Evolutionary conservation across 2,329 filamentous ascomycete species (phyloP), one percentile per base, ranked within the genome.

Genomic region (Penicillium griseofulvum): DNA sequence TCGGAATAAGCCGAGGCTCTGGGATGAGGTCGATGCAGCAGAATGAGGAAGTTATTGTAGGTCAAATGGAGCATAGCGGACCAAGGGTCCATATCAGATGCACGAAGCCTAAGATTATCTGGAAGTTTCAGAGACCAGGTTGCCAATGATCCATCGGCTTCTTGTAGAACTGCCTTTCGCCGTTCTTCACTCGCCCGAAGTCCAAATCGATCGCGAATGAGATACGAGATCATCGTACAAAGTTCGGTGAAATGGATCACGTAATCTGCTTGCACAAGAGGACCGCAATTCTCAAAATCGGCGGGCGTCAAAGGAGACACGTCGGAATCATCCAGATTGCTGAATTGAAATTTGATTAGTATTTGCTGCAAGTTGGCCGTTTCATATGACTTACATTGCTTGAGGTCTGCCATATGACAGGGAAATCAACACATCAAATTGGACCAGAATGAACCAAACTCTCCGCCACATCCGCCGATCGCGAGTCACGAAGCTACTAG

Each of bases 291-390:
- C 57, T 79, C 71, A 49, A 82, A 81, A 65, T 82, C 75, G 3
- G 71, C 71, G 11, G 65, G 64, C 5, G 72, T 73, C 31, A 82
- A 71, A 19, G 73, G 71, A 14, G 74, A 74, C 2, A 80, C 77
- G 63, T 83, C 80, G 12, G 75, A 80, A 52, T 83, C 80, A 43
- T 82, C 78, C 9, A 81, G 65, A 52, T 80, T 77, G 55, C 71
- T 76, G 41, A 17, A 22, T 17, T 28, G 29, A 49, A 41, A 37
- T 0, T 34, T 49, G 6, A 39, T 57, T 50, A 59, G 58, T 29
- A 48, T 48, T 22, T 8, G 12, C 29, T 19, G 10, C 14, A 34
- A 34, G 8, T 19, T 11, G 16, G 39, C 11, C 17, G 16, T 50
- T 31, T 5, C 24, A 3, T 17, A 47, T 33, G 36, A 64, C 73